These are phyloP conservation scores for Litchi chinensis DNA, from an alignment of 345 rosid species.

Conservation along the genomic window DNA sequence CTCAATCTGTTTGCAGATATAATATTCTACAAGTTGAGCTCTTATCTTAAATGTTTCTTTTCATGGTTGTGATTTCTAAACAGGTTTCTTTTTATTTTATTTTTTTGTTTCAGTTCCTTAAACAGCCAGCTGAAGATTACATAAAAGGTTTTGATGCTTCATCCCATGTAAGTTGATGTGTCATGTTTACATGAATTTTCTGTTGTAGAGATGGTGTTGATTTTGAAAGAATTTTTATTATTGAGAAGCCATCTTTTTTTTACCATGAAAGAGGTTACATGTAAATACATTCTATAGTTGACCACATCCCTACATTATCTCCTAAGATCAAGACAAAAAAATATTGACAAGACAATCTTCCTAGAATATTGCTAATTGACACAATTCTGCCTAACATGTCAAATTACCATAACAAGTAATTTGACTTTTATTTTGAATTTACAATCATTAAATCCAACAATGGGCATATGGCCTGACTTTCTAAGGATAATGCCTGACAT, in stretches of 20 bases:
- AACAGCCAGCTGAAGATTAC: constrained; percentile 68
- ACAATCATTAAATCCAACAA: too few relatives aligned
- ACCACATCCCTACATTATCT: too few relatives aligned
- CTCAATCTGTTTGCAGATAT: constrained; percentile 3
- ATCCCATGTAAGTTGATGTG: constrained; percentile 62
- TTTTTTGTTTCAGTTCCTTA: constrained; percentile 60
- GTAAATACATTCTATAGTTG: too few relatives aligned
- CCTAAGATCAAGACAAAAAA: too few relatives aligned
- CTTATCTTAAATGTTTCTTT: constrained; percentile 8
- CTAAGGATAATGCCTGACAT: background rate
- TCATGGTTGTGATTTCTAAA: constrained; percentile 20
- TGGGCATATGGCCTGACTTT: constrained; percentile 3
- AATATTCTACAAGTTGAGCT: constrained; percentile 7
- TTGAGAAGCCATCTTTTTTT: too few relatives aligned
- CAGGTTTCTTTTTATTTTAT: constrained; percentile 1
- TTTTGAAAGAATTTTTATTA: too few relatives aligned
- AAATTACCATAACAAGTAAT: too few relatives aligned
- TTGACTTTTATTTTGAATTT: too few relatives aligned
- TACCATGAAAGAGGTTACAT: too few relatives aligned
- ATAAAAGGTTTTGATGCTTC: constrained; percentile 76
- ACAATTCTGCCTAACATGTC: too few relatives aligned
- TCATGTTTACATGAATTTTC: constrained; percentile 11
- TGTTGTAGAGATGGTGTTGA: constrained; percentile 6
- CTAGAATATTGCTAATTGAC: too few relatives aligned
- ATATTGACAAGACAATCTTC: too few relatives aligned